Conservation (phyloP, 1,139 yeast genomes). For the Suzukiozyma palmioleophila region DNA sequence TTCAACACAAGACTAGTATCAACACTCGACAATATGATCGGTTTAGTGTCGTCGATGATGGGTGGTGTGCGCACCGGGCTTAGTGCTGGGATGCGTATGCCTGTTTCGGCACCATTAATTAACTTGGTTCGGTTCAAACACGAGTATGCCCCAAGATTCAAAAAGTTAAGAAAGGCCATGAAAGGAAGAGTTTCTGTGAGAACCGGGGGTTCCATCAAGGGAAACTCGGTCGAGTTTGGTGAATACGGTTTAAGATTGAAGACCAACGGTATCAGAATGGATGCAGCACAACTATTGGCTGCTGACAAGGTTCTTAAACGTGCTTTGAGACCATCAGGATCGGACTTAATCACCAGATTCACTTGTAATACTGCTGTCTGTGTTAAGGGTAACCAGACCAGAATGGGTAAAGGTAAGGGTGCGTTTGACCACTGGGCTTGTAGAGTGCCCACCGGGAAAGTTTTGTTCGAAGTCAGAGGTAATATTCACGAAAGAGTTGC, state of each 20-base stretch:
- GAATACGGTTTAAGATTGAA: constrained; percentile 82
- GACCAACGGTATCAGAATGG: constrained; percentile 78
- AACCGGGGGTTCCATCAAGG: constrained; percentile 91
- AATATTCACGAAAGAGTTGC: constrained; percentile 86
- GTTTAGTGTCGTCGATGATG: constrained; percentile 1
- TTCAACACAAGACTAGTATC: background rate
- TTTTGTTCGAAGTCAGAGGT: constrained; percentile 80
- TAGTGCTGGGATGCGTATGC: background rate
- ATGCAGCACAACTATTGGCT: constrained; percentile 88
- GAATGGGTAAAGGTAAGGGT: constrained; percentile 99
- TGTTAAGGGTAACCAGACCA: constrained; percentile 95
- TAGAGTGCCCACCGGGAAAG: constrained; percentile 93
- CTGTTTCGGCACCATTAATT: background rate
- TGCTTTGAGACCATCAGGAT: constrained; percentile 70
- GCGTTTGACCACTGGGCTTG: constrained; percentile 97
- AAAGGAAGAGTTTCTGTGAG: constrained; percentile 95
- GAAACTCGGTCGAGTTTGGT: constrained; percentile 78
- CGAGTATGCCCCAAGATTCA: constrained; percentile 84
- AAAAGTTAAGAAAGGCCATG: constrained; percentile 71
- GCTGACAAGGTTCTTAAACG: constrained; percentile 86
- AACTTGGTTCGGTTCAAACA: constrained; percentile 54
- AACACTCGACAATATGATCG: constrained; percentile 1
- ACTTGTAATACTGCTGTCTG: constrained; percentile 88
- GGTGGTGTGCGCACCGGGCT: constrained; percentile 1
- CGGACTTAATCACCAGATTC: constrained; percentile 72